A percentile compares a stretch with the other conserved stretches of the same genome.
These are phyloP conservation scores for Vitis labrusca DNA, from an alignment of 164 flowering plant genomes.

Conservation along the genomic window DNA sequence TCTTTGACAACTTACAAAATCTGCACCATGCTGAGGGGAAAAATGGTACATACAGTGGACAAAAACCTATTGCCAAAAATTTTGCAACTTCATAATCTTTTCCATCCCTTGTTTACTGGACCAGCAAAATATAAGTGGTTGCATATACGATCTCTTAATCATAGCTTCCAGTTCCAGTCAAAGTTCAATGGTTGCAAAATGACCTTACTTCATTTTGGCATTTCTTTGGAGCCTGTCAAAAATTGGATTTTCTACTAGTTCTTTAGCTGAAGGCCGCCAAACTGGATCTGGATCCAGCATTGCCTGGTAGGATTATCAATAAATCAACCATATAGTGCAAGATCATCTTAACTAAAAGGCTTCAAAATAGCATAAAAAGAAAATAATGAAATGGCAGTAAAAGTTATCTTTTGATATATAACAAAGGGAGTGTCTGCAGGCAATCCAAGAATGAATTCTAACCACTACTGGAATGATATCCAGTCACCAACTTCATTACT, in stretches of 20 bases:
- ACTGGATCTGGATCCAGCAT: constrained; percentile 88
- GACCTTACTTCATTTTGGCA: constrained; percentile 13
- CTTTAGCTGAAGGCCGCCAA: constrained; percentile 84
- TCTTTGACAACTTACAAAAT: constrained; percentile 17
- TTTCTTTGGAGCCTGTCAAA: constrained; percentile 37
- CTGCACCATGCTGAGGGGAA: constrained; percentile 24
- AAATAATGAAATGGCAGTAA: no score
- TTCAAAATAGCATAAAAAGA: no score
- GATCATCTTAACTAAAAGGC: no score
- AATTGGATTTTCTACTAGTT: constrained; percentile 63
- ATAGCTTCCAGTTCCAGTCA: neutral
- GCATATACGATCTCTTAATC: constrained; percentile 6
- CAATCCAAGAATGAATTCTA: no score
- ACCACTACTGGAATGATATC: no score
- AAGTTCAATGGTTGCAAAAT: neutral
- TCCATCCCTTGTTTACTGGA: neutral
- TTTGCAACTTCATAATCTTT: neutral
- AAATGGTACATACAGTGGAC: constrained; percentile 12
- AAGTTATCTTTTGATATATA: neutral
- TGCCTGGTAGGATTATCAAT: constrained; percentile 35
- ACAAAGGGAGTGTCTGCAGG: no score
- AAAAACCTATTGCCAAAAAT: neutral
- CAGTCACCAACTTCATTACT: neutral
- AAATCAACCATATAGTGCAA: no score
- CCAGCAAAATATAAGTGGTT: neutral